Evolutionary conservation across 140 eudicot species (phyloP).

Genomic region (Ambrosia hybrid): DNA sequence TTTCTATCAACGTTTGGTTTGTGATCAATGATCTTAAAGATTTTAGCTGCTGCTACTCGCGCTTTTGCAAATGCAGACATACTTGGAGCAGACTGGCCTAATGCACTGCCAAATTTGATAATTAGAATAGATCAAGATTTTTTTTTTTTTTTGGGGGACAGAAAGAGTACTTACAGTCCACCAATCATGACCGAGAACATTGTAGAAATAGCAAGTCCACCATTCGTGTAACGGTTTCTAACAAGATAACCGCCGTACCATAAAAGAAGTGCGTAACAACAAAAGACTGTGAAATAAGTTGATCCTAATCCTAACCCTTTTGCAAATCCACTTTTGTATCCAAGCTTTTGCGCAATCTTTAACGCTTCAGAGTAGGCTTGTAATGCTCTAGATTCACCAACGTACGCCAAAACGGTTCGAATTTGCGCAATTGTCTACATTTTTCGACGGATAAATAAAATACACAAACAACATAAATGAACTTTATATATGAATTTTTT

Average conservation of each 20-base stretch:
- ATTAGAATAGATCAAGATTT: not conserved
- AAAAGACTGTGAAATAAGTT: conserved; percentile 82
- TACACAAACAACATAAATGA: not conserved
- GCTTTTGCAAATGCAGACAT: conserved; percentile 92
- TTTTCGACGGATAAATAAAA: conserved; percentile 17
- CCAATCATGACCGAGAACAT: conserved; percentile 94
- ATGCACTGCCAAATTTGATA: conserved; percentile 41
- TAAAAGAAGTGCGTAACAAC: conserved; percentile 80
- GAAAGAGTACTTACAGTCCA: conserved; percentile 41
- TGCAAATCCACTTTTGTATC: conserved; percentile 80
- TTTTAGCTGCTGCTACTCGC: conserved; percentile 81
- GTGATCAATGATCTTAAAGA: conserved; percentile 69
- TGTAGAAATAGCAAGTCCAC: conserved; percentile 90
- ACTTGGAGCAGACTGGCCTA: conserved; percentile 90
- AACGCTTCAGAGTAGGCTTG: conserved; percentile 66
- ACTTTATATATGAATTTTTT: not conserved
- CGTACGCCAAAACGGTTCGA: conserved; percentile 72
- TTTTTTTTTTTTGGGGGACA: not conserved
- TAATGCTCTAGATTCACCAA: conserved; percentile 78
- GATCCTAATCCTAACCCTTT: conserved; percentile 88
- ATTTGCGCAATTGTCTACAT: conserved; percentile 81
- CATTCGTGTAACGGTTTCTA: conserved; percentile 77
- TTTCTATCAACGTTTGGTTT: conserved; percentile 65
- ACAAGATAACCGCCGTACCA: conserved; percentile 96
- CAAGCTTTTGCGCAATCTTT: conserved; percentile 63